Evolutionary conservation across 1,284 basidiomycete genomes (phyloP).

Genomic region (Cryptococcus maquisensis): DNA sequence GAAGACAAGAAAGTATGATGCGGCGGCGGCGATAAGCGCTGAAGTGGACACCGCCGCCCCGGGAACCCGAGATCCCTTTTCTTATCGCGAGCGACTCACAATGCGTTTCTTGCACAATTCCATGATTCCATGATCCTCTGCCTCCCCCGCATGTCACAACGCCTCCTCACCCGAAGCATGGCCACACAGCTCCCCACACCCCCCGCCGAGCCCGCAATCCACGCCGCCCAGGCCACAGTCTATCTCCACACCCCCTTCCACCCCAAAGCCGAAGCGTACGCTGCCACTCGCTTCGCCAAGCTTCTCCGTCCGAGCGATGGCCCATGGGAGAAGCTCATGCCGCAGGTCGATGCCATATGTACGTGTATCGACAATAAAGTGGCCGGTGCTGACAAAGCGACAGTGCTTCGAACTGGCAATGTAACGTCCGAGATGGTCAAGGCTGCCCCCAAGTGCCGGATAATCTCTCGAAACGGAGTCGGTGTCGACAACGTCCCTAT

Average conservation of each 20-base stretch:
- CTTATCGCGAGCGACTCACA: too few relatives aligned
- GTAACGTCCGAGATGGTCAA: constrained; percentile 21
- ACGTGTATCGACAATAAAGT: background rate
- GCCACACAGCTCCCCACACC: constrained; percentile 12
- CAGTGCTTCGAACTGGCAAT: constrained; percentile 30
- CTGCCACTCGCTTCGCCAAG: constrained; percentile 27
- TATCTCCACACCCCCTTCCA: constrained; percentile 38
- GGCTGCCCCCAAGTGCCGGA: constrained; percentile 20
- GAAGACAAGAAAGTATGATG: too few relatives aligned
- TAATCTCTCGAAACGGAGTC: constrained; percentile 36
- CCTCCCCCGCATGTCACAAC: too few relatives aligned
- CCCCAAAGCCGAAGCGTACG: constrained; percentile 31
- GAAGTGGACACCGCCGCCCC: too few relatives aligned
- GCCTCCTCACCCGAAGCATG: background rate
- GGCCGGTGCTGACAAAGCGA: background rate
- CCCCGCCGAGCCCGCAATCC: constrained; percentile 10
- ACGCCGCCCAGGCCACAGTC: constrained; percentile 29
- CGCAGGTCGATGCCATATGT: constrained; percentile 25
- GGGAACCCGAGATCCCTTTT: too few relatives aligned
- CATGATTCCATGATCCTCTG: too few relatives aligned
- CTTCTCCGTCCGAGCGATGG: constrained; percentile 29
- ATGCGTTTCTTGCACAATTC: too few relatives aligned
- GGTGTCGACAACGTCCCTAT: constrained; percentile 40
- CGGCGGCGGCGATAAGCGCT: too few relatives aligned
- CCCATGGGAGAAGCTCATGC: constrained; percentile 16